Base-by-base conservation (phyloP, 2,329 filamentous ascomycete species). In the Colletotrichum truncatum region DNA sequence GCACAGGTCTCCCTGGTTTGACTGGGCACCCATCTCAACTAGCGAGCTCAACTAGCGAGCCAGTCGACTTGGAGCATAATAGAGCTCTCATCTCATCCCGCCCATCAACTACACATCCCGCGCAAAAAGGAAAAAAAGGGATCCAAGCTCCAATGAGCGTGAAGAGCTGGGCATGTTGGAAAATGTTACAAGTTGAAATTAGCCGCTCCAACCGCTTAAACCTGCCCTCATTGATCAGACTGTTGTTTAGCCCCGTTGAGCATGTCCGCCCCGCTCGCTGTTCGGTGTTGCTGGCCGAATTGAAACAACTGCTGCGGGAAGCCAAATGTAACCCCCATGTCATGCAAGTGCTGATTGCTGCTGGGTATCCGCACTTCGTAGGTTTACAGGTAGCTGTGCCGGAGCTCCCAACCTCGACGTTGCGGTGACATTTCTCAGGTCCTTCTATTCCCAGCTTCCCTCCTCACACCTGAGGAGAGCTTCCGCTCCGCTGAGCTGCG, bases 181-280 rank as follows among this genome's bases (percentile, higher is more conserved):
- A 65, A 62, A 39, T 49, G 60, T 67, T 65, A 67, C 60, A 62
- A 34, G 67, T 61, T 60, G 51, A 61, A 52, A 55, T 64, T 68
- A 68, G 64, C 64, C 64, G 67, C 64, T 36, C 52, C 65, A 61
- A 67, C 54, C 67, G 67, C 54, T 60, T 64, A 61, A 60, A 61
- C 25, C 18, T 67, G 55, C 67, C 64, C 10, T 34, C n/a, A 11
- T n/a, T 30, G 36, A 3, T 12, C 2, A 12, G 9, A 2, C 8
- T 14, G 10, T n/a, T 30, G 36, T 2, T 12, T 2, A 12, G 9
- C 4, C 8, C 14, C 9, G 21, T 25, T 9, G 18, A 23, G 23
- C n/a, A n/a, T n/a, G 46, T 32, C 46, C 46, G 28, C n/a, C 16
- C 14, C n/a, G 28, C 23, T 49, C 26, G 46, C 46, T 34, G 23